Base-by-base conservation (phyloP, 352 stramenopile species). In the Phytophthora ohioensis region DNA sequence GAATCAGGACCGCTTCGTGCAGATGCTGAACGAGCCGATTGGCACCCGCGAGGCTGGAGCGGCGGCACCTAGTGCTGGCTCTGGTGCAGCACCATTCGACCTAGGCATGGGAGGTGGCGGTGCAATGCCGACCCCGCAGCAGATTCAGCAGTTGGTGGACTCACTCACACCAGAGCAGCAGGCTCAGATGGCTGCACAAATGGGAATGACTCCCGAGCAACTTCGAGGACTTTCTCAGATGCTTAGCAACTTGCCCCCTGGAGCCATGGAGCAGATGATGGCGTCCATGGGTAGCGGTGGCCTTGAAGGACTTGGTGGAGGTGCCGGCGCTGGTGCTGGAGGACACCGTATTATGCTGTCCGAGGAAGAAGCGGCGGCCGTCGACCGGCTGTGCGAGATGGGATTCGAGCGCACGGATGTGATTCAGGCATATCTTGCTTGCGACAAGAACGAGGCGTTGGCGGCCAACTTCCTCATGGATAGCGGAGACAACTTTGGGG, bases 391-490 rank as follows among this genome's bases (percentile, higher is more conserved):
- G 7, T 91, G 80, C 49, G 88, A 93, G 41, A 91, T 98, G 75
- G 91, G 92, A 17, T 98, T 98, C 68, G 84, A 95, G 52, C 91
- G 89, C 70, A 82, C 94, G 34, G 93, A 98, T 71, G 97, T 94
- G 17, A 92, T 98, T 61, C 97, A 99, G 83, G 98, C 98, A 52
- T 99, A 99, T 88, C 82, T 99, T 68, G 97, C 97, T 39, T 99
- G 98, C 75, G 98, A 99, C 89, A 99, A 99, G 90, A 99, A 99
- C 81, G 96, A 99, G 81, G 97, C 95, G 51, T 86, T 99, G 71
- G 98, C 98, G 13, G 98, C 98, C 30, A 99, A 99, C 84, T 97
- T 99, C 58, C 86, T 99, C 64, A 99, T 99, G 91, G 97, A 99
- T 82, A 95, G 83, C 73, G 79, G 79, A 78, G 75, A 90, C 67